Base-by-base conservation (phyloP, 2,329 filamentous ascomycete species). In the Aurifilum marmelostoma region DNA sequence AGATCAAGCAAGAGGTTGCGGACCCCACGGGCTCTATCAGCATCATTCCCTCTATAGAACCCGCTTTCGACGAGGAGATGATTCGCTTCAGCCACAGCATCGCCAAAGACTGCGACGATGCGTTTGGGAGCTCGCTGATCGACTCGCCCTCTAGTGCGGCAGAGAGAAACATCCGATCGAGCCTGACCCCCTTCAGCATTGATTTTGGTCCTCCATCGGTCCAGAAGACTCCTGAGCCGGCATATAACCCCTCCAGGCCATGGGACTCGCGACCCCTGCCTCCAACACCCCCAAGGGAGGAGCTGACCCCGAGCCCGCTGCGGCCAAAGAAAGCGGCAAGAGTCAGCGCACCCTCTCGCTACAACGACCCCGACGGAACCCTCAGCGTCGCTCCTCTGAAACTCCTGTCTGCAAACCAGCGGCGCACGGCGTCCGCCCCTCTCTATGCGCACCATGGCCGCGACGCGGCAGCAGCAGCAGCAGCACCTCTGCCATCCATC, bases 81-180 rank as follows among this genome's bases (percentile, higher is more conserved):
- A 87, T 93, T 8, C 91, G 95, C 74, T 91, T 97, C 68, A 97
- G 93, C 74, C 88, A 88, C 74, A 93, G 93, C 74, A 89, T 97
- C 71, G 93, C 93, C 63, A 93, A 93, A 78, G 92, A 96, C 69
- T 97, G 94, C 75, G 94, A 98, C 75, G 92, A 96, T 75, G 94
- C 94, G 1, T 97, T 98, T 82, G 94, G 93, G 76, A 89, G 91
- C 73, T 85, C 84, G 12, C 73, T 87, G 14, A 79, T 86, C 18
- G 76, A 79, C 24, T 70, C 74, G 14, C 73, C 73, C 41, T 74
- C 76, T 1, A 71, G 69, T 12, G 18, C 66, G 47, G 34, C 66
- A 37, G 70, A 70, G 12, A 69, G 69, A 70, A n/a, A 72, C 68
- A 59, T 76, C 78, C 37, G 77, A 80, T 66, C 65, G 6, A 67